A percentile compares a stretch with the other conserved stretches of the same genome.
These are phyloP conservation scores for Pisolithus microcarpus DNA, from an alignment of 768 basidiomycete genomes.

Conservation along the genomic window DNA sequence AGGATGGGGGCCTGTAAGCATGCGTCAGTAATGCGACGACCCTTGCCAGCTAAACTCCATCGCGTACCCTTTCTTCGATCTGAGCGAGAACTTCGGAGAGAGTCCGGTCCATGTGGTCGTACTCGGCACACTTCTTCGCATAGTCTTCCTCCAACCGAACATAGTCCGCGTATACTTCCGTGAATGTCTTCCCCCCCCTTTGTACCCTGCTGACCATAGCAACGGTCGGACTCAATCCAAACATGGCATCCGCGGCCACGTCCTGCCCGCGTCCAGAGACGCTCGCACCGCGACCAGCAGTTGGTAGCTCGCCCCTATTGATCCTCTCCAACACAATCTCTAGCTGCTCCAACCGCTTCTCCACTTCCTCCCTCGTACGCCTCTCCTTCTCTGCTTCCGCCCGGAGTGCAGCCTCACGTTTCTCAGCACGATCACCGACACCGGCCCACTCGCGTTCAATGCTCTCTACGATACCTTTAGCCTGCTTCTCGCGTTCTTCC, in stretches of 20 bases:
- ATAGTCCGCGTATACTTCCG: slow-evolving; percentile 89
- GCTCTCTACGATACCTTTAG: slow-evolving; percentile 72
- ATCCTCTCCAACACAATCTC: slow-evolving; percentile 66
- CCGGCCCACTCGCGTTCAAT: slow-evolving; percentile 80
- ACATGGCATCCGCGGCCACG: slow-evolving; percentile 45
- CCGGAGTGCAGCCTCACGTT: slow-evolving; percentile 56
- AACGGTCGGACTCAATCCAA: slow-evolving; percentile 80
- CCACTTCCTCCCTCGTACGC: slow-evolving; percentile 58
- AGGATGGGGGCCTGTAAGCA: slow-evolving; percentile 76
- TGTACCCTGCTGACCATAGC: slow-evolving; percentile 79
- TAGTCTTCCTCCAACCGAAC: slow-evolving; percentile 80
- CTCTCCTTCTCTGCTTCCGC: slow-evolving; percentile 71
- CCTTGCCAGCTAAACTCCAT: neutral
- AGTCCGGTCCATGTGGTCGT: slow-evolving; percentile 76
- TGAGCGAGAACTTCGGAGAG: slow-evolving; percentile 76
- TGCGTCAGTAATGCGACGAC: neutral
- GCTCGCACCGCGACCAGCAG: slow-evolving; percentile 38
- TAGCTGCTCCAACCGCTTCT: slow-evolving; percentile 65
- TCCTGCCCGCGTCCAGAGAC: slow-evolving; percentile 38
- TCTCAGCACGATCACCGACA: slow-evolving; percentile 61
- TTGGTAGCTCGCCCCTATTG: slow-evolving; percentile 63
- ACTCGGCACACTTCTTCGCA: slow-evolving; percentile 71
- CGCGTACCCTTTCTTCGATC: slow-evolving; percentile 75
- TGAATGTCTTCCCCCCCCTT: slow-evolving; percentile 82
- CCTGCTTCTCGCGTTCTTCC: slow-evolving; percentile 82